phyloP scores from a whole-genome alignment of 805 yeast species.

The Yamadazyma sp. region DNA sequence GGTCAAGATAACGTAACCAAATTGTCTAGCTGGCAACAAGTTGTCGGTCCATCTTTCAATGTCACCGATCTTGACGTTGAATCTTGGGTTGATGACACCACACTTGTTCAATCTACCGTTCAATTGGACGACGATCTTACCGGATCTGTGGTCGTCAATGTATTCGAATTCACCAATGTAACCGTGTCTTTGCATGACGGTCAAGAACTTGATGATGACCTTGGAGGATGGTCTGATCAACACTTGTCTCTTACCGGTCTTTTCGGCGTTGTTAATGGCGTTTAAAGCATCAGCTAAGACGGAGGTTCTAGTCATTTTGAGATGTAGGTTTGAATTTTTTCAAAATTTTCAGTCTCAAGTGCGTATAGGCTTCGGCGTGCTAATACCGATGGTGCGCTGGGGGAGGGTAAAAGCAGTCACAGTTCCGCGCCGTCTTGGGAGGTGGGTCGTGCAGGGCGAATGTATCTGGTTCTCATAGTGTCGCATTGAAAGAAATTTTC shows the following conservation, averaged over 20 bases:
- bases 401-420: slow-evolving; percentile 11
- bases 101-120: slow-evolving; percentile 99
- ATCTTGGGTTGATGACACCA: slow-evolving; percentile 98
- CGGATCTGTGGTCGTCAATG: slow-evolving; percentile 99
- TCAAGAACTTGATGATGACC: slow-evolving; percentile 95
- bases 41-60: slow-evolving; percentile 98
- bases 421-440: neutral
- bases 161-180: slow-evolving; percentile 98
- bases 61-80: slow-evolving; percentile 92
- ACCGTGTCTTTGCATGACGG: slow-evolving; percentile 98
- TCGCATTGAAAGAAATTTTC: slow-evolving; percentile 7
- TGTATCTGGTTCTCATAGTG: neutral
- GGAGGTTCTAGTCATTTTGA: slow-evolving; percentile 92
- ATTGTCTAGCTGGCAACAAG: slow-evolving; percentile 98
- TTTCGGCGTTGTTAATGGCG: slow-evolving; percentile 98
- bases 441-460: too few relatives aligned
- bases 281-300: slow-evolving; percentile 98
- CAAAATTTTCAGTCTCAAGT: slow-evolving; percentile 6
- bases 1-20: slow-evolving; percentile 96
- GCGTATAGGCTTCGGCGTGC: neutral
- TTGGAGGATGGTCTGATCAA: slow-evolving; percentile 97
- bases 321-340: slow-evolving; percentile 3
- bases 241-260: slow-evolving; percentile 99
- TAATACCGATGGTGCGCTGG: neutral
- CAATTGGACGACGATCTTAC: slow-evolving; percentile 93